Evolutionary conservation across 495 filamentous ascomycete genomes (phyloP), one percentile per base, ranked within the genome.

Genomic region (Penicillium odoratum): DNA sequence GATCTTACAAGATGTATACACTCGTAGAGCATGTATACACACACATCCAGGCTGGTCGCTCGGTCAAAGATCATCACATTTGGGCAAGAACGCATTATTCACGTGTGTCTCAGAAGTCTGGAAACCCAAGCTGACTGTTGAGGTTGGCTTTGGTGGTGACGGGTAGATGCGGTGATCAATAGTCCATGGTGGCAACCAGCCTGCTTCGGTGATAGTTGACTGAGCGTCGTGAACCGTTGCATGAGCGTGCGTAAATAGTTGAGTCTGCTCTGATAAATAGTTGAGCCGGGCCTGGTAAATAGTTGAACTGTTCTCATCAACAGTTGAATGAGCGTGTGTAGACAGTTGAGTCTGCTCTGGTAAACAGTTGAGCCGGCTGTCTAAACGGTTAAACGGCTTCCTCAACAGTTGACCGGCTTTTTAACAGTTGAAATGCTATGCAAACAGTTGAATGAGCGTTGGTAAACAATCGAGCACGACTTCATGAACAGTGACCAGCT

Each of bases 21-120:
- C 4, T 3, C 21, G 21, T 40, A 38, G 34, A 38, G 8, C 0
- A 38, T 38, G 10, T 38, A 38, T 38, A 38, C 34, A 38, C 5
- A 38, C 34, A 47, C 45, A 9, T 29, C 0, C 7, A 48, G 45
- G 45, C 45, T 48, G 45, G 45, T 48, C 11, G 45, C 45, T 48
- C 7, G 45, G 45, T 30, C 45, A 48, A 48, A 48, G 45, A 48
- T 26, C 45, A 48, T 30, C 25, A 48, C 5, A 30, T 26, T 45
- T 25, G 43, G 45, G 45, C 7, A 48, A 48, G 45, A 48, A 30
- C 0, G 45, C 26, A 48, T 48, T 11, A 30, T 48, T 28, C 45
- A 48, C 26, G 45, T 48, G 26, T 48, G 21, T 30, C 26, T 48
- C 26, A 48, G 0, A 30, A 26, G 45, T 48, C 45, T 31, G 45